phyloP scores from a whole-genome alignment of 805 yeast species.

The Candida germanica region DNA sequence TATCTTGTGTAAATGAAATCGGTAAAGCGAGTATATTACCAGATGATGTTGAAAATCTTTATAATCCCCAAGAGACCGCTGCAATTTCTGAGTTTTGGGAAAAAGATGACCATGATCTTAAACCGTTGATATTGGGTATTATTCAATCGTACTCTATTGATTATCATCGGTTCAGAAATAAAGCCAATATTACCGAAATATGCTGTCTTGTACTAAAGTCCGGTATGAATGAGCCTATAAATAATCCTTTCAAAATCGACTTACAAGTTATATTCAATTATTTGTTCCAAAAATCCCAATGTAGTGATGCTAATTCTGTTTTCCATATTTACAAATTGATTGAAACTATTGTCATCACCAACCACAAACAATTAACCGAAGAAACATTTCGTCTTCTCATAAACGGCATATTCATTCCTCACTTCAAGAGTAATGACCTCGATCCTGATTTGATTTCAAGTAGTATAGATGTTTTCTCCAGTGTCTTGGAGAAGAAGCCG shows the following conservation, averaged over 20 bases:
- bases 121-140: slow-evolving; percentile 37
- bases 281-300: slow-evolving; percentile 30
- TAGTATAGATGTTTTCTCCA: slow-evolving; percentile 48
- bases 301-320: slow-evolving; percentile 30
- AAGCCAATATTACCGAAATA: slow-evolving; percentile 55
- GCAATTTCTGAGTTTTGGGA: slow-evolving; percentile 41
- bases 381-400: slow-evolving; percentile 36
- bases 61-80: slow-evolving; percentile 30
- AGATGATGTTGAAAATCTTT: slow-evolving; percentile 45
- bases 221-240: slow-evolving; percentile 60
- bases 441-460: slow-evolving; percentile 63
- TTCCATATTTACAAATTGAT: slow-evolving; percentile 45
- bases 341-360: slow-evolving; percentile 42
- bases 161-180: slow-evolving; percentile 34
- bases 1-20: slow-evolving; percentile 63
- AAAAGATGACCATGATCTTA: slow-evolving; percentile 45
- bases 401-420: slow-evolving; percentile 31
- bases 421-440: slow-evolving; percentile 41
- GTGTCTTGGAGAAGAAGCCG: slow-evolving; percentile 50
- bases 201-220: slow-evolving; percentile 59
- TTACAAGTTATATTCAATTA: slow-evolving; percentile 37
- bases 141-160: slow-evolving; percentile 43
- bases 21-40: slow-evolving; percentile 68
- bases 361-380: slow-evolving; percentile 26
- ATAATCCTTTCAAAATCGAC: slow-evolving; percentile 65